Base-by-base conservation (phyloP, 2,329 filamentous ascomycete genomes). In the Scorias spongiosa region DNA sequence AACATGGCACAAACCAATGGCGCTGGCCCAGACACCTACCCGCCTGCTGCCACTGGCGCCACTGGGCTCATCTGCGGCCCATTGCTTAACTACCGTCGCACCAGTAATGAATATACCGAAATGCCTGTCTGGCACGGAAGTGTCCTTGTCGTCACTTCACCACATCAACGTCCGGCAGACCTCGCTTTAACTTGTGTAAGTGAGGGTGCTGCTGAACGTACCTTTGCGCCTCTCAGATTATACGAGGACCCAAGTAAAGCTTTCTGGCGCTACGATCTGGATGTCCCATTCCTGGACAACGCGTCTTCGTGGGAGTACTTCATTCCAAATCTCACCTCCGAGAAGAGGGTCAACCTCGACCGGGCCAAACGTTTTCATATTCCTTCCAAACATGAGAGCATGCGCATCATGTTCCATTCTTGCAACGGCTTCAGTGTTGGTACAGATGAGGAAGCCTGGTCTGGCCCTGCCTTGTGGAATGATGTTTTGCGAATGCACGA, bases 261-360 rank as follows among this genome's bases (percentile, higher is more conserved):
- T 0, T 80, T 80, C 62, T 71, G 72, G 74, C 67, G 67, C 46
- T 86, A 68, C 56, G 66, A 61, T 59, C 69, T 69, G 53, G 68
- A 63, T 66, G 73, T 71, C 58, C 89, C 65, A 66, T 81, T 78
- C 74, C 81, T 59, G 72, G 72, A 64, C 66, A 80, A 71, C 46
- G 86, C 94, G 67, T 72, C 78, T 45, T 74, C 75, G 57, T 94
- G 86, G 80, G 75, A 82, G 53, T 95, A 95, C 64, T 68, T 68
- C 17, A 75, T 95, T 46, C 74, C 77, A 7, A 74, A 74, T 11
- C 66, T 91, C 57, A 71, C 69, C 40, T 46, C 50, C 28, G 51
- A 50, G n/a, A 48, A 47, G 7, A 51, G 53, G 29, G 48, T 52
- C 32, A 42, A 45, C 18, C 26, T 58, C 18, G 46, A 49, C 28